Evolutionary conservation across 768 basidiomycete species (phyloP).

Genomic region (Lactarius trivialis): DNA sequence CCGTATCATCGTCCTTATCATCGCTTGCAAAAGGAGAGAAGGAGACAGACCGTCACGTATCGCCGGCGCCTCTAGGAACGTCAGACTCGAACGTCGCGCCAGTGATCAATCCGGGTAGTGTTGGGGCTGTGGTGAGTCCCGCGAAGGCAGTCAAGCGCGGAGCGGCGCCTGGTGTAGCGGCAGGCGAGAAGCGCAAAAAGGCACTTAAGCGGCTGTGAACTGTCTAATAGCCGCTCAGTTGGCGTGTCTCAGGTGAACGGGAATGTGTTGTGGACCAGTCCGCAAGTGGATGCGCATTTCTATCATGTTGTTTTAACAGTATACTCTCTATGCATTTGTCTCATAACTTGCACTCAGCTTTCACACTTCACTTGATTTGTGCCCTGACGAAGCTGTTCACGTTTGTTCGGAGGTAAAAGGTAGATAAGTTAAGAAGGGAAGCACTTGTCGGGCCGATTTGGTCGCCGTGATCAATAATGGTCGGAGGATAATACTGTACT

Average conservation of each 20-base stretch:
- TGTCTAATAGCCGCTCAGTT: neutral
- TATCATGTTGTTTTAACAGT: slow-evolving; percentile 15
- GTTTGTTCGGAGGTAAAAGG: neutral
- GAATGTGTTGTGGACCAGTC: neutral
- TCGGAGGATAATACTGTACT: neutral
- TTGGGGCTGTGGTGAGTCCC: slow-evolving; percentile 29
- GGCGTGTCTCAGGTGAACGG: neutral
- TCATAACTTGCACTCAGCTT: neutral
- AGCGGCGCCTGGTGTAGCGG: slow-evolving; percentile 44
- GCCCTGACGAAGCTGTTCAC: neutral
- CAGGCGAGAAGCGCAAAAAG: slow-evolving; percentile 82
- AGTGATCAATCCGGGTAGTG: slow-evolving; percentile 2
- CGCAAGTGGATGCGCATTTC: neutral
- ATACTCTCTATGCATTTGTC: neutral
- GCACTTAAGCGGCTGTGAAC: slow-evolving; percentile 67
- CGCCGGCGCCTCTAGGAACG: slow-evolving; percentile 63
- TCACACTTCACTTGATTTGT: neutral
- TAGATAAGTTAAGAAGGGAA: neutral
- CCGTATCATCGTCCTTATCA: slow-evolving; percentile 28
- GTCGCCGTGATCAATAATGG: neutral
- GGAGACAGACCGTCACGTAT: slow-evolving; percentile 55
- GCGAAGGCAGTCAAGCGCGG: slow-evolving; percentile 67
- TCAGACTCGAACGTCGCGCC: slow-evolving; percentile 59
- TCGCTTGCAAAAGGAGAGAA: slow-evolving; percentile 30
- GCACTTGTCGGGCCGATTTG: neutral